A percentile compares a stretch with the other conserved stretches of the same genome.
These are phyloP conservation scores for Yamadazyma oceani DNA, from an alignment of 1,139 yeast genomes.

Conservation along the genomic window DNA sequence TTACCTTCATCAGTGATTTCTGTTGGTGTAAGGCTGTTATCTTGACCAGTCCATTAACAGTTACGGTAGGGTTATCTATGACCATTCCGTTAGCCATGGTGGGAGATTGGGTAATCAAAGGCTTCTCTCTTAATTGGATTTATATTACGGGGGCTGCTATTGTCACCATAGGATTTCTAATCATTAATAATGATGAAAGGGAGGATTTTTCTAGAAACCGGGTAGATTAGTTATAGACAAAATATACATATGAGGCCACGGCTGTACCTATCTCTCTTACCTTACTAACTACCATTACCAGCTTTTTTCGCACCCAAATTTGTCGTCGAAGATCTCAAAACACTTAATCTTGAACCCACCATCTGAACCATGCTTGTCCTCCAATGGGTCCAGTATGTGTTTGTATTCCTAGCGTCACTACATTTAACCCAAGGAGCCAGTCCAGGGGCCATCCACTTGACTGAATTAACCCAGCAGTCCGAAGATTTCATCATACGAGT, in stretches of 20 bases:
- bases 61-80: conserved; percentile 89
- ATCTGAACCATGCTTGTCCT: background rate
- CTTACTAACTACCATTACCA: too few relatives aligned
- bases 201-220: conserved; percentile 40
- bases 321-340: too few relatives aligned
- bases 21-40: conserved; percentile 97
- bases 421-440: conserved; percentile 3
- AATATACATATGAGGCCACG: too few relatives aligned
- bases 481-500: conserved; percentile 30
- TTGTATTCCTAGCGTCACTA: background rate
- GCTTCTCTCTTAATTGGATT: conserved; percentile 55
- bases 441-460: conserved; percentile 15
- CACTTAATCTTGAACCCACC: too few relatives aligned
- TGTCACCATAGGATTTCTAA: conserved; percentile 79
- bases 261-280: too few relatives aligned
- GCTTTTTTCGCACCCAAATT: too few relatives aligned
- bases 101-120: conserved; percentile 79
- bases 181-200: conserved; percentile 77
- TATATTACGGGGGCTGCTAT: conserved; percentile 79
- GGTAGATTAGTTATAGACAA: background rate
- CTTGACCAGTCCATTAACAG: conserved; percentile 89
- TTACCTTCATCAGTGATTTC: conserved; percentile 84
- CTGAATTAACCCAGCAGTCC: conserved; percentile 16
- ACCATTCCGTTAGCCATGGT: conserved; percentile 94
- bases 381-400: background rate